Conservation (phyloP, 129 eudicot species). For the Lactuca saligna region DNA sequence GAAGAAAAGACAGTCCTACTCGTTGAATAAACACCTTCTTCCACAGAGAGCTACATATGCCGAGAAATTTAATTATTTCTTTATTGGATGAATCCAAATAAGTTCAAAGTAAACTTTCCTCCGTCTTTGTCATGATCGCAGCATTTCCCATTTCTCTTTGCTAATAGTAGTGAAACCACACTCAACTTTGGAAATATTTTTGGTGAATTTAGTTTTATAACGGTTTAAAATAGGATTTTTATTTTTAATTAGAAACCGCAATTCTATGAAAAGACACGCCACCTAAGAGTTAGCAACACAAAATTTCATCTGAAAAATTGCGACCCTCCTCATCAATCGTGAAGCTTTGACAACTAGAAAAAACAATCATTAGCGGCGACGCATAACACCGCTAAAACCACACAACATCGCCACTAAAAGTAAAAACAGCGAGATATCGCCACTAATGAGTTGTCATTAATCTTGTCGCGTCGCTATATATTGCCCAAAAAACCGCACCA, state of each 20-base stretch:
- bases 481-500: too few species aligned
- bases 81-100: conserved; percentile 53
- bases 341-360: too few species aligned
- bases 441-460: too few species aligned
- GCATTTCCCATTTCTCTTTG: conserved; percentile 28
- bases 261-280: not conserved
- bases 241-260: not conserved
- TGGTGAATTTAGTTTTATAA: conserved; percentile 1
- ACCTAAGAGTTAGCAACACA: not conserved
- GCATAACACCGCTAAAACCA: too few species aligned
- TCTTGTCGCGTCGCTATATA: too few species aligned
- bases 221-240: not conserved
- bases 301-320: not conserved
- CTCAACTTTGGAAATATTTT: conserved; percentile 4
- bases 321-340: not conserved
- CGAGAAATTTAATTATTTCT: conserved; percentile 41
- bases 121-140: conserved; percentile 40
- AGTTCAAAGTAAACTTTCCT: conserved; percentile 55
- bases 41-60: conserved; percentile 38
- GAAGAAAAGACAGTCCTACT: conserved; percentile 33
- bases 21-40: conserved; percentile 46
- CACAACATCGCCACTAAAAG: too few species aligned
- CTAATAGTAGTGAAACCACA: conserved; percentile 26
- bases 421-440: too few species aligned
- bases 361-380: too few species aligned